Evolutionary conservation across 2,329 filamentous ascomycete species (phyloP), one percentile per base, ranked within the genome.

Genomic region (Hypoxylon sp.): DNA sequence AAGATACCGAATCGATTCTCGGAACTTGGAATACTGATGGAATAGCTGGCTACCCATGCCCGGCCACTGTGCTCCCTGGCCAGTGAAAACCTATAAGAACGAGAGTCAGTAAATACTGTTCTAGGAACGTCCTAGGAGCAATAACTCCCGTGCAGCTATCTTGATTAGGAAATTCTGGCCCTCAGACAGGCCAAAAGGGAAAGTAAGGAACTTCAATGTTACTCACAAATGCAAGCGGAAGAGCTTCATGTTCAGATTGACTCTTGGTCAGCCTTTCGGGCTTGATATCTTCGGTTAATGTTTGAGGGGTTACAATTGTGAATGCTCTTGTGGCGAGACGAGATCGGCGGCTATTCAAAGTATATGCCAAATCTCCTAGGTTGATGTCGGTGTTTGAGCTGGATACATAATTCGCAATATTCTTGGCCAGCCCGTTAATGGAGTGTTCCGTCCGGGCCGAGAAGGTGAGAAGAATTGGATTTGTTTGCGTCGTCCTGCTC

Each of bases 61-160:
- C 3, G 41, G 41, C 25, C 32, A 60, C 30, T 60, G 58, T 10
- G 48, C 49, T n/a, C 58, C 58, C 28, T 60, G 58, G 9, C 58
- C 58, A 1, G 58, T 60, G 21, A 60, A 60, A 3, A 53, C n/a
- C n/a, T n/a, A n/a, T n/a, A n/a, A n/a, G n/a, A n/a, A n/a, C n/a
- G n/a, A n/a, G n/a, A n/a, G n/a, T n/a, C n/a, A n/a, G n/a, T n/a
- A n/a, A n/a, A n/a, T n/a, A n/a, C n/a, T n/a, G n/a, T n/a, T n/a
- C n/a, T n/a, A n/a, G n/a, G n/a, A n/a, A n/a, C n/a, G n/a, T n/a
- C n/a, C n/a, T n/a, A n/a, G n/a, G n/a, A n/a, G n/a, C n/a, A n/a
- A n/a, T n/a, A n/a, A n/a, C n/a, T n/a, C n/a, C n/a, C n/a, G n/a
- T n/a, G n/a, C n/a, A n/a, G n/a, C n/a, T n/a, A n/a, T n/a, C n/a